Conservation (phyloP, 257 asterid genomes). For the Solanum acaule region DNA sequence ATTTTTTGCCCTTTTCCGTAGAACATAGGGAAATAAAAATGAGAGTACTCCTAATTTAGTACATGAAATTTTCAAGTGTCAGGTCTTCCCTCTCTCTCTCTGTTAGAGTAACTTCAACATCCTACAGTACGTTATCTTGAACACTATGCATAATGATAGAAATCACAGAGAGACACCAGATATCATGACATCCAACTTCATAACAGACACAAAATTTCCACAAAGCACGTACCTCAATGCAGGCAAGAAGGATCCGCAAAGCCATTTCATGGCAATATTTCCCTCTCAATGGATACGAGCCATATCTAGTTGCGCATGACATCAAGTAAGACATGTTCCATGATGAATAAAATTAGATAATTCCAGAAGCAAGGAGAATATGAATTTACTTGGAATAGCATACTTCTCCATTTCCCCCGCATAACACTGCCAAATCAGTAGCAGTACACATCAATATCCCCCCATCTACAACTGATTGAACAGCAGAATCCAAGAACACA, state of each 20-base stretch:
- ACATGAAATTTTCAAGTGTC: neutral
- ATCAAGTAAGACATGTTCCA: conserved; percentile 2
- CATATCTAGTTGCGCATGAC: conserved; percentile 45
- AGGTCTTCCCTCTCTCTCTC: neutral
- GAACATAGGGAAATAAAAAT: neutral
- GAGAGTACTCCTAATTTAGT: neutral
- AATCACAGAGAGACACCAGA: neutral
- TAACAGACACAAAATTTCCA: neutral
- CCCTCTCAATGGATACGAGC: conserved; percentile 85
- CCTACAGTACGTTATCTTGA: neutral
- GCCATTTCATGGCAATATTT: conserved; percentile 98
- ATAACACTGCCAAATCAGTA: conserved; percentile 96
- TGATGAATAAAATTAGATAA: neutral
- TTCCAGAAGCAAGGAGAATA: neutral
- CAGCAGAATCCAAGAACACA: conserved; percentile 84
- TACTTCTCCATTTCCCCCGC: conserved; percentile 93
- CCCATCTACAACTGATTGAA: conserved; percentile 85
- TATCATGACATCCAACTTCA: neutral
- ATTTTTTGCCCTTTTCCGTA: too few species aligned
- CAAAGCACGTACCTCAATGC: conserved; percentile 62
- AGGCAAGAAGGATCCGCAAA: conserved; percentile 86
- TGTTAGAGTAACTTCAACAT: neutral
- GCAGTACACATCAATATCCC: conserved; percentile 96
- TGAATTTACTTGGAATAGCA: conserved; percentile 92
- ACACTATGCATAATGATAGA: neutral